Percentiles rank a stretch among this genome's conserved stretches.
Evolutionary conservation across 2,329 filamentous ascomycete species (phyloP).

Genomic region (Aspergillus sp.): DNA sequence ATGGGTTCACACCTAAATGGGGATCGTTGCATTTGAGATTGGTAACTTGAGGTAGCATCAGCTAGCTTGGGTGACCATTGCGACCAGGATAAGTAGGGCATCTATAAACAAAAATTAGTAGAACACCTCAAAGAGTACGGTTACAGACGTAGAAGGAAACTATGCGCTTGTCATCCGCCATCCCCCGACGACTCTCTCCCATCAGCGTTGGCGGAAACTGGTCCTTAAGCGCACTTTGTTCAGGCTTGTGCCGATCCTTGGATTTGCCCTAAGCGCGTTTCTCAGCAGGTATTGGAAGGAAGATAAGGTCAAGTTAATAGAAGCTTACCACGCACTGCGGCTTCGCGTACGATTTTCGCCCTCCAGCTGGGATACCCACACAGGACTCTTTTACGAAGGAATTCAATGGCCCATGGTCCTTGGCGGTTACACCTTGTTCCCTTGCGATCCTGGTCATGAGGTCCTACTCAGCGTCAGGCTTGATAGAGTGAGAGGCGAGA

Average conservation of each 20-base stretch:
- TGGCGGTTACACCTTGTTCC: slow-evolving; percentile 3
- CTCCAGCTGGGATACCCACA: slow-evolving; percentile 17
- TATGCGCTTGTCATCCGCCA: background rate
- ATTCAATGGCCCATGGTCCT: slow-evolving; percentile 11
- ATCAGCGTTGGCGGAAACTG: background rate
- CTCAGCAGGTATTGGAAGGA: background rate
- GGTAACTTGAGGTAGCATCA: background rate
- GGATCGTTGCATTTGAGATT: background rate
- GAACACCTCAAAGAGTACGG: background rate
- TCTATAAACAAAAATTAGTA: slow-evolving; percentile 1
- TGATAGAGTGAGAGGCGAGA: background rate
- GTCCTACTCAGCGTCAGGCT: background rate
- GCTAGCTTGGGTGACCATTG: background rate
- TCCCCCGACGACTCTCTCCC: background rate
- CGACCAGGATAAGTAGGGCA: slow-evolving; percentile 17
- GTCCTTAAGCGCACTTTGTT: too few species aligned
- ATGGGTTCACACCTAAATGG: slow-evolving; percentile 10
- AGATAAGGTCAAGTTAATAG: background rate
- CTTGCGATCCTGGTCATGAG: background rate
- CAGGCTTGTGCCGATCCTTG: too few species aligned
- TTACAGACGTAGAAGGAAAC: background rate
- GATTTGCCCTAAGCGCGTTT: background rate
- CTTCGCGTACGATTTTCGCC: slow-evolving; percentile 20
- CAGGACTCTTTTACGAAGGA: slow-evolving; percentile 14
- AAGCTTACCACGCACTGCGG: slow-evolving; percentile 18